Percentiles rank a stretch among this genome's conserved stretches.
Evolutionary conservation across 1,284 basidiomycete species (phyloP).

Genomic region (Fomitiporia mediterranea): DNA sequence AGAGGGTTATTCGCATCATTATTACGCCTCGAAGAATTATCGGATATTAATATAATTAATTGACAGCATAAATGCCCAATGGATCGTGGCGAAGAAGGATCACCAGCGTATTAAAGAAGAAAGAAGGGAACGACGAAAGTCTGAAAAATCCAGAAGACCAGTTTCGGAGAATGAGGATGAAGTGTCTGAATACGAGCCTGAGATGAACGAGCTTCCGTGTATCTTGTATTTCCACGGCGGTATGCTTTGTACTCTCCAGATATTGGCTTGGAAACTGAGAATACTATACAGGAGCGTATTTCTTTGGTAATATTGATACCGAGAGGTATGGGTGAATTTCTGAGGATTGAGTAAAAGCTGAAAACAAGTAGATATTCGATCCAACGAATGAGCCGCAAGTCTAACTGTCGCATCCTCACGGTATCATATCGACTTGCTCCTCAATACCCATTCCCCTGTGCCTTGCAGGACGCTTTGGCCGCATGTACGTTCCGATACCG

Average conservation of each 20-base stretch:
- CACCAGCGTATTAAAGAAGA: conserved; percentile 58
- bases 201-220: conserved; percentile 83
- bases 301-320: conserved; percentile 76
- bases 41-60: not conserved
- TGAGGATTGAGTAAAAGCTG: conserved; percentile 21
- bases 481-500: conserved; percentile 52
- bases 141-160: conserved; percentile 30
- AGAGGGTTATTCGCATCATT: conserved; percentile 46
- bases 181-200: conserved; percentile 33
- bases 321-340: conserved; percentile 45
- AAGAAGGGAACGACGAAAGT: conserved; percentile 38
- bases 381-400: conserved; percentile 85
- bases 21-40: not conserved
- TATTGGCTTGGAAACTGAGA: not conserved
- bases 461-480: conserved; percentile 81
- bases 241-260: conserved; percentile 31
- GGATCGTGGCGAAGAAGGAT: conserved; percentile 79
- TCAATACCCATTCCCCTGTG: conserved; percentile 96
- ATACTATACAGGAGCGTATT: conserved; percentile 58
- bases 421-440: conserved; percentile 89
- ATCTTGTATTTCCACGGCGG: conserved; percentile 84
- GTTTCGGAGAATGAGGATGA: conserved; percentile 21
- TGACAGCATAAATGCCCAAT: conserved; percentile 79
- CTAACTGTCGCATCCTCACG: conserved; percentile 83
- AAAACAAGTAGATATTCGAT: conserved; percentile 61